Evolutionary conservation across 163 green algal genomes (phyloP).

Genomic region (Volvox carteri): DNA sequence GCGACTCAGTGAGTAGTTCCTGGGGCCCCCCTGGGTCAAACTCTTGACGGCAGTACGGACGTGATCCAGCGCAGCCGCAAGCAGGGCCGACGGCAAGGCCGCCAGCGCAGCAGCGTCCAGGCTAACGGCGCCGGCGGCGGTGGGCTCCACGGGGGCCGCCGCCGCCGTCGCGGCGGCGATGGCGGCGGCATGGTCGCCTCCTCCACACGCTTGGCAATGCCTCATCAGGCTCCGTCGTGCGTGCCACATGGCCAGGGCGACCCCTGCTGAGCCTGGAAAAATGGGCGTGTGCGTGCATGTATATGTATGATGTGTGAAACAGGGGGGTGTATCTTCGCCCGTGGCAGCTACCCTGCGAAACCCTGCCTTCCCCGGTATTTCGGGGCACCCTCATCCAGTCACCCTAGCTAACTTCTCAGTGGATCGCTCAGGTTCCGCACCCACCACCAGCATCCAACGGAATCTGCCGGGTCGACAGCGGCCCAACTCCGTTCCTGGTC

Average conservation of each 20-base stretch:
- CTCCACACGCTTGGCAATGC: not conserved
- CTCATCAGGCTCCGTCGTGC: not conserved
- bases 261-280: slow-evolving; percentile 12
- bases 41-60: not conserved
- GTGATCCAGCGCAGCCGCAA: slow-evolving; percentile 16
- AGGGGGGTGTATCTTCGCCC: too few species aligned
- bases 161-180: not conserved
- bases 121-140: not conserved
- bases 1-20: not conserved
- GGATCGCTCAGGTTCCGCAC: too few species aligned
- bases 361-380: too few species aligned
- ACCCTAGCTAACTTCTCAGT: too few species aligned
- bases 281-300: too few species aligned
- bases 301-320: too few species aligned
- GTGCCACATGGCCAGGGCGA: slow-evolving; percentile 47
- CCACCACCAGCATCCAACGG: too few species aligned
- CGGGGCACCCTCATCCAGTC: too few species aligned
- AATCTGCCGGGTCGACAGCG: too few species aligned
- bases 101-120: not conserved
- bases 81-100: not conserved
- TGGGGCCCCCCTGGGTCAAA: not conserved
- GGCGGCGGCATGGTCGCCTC: not conserved
- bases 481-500: too few species aligned
- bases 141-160: not conserved
- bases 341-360: too few species aligned